Conservation (phyloP, 495 filamentous ascomycete species). For the Daldinia grandis region DNA sequence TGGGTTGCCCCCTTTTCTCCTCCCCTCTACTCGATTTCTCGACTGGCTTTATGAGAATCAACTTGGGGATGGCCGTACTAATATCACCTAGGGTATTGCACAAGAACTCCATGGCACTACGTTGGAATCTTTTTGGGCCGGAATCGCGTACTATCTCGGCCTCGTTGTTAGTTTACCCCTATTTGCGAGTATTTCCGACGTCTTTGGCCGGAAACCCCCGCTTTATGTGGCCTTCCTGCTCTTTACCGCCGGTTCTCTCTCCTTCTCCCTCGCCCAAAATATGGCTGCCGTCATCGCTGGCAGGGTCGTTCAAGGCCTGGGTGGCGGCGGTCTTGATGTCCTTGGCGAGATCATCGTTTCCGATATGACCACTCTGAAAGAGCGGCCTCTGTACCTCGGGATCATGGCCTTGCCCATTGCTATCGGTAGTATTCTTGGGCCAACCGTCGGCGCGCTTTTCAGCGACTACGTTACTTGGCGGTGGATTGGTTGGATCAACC, state of each 20-base stretch:
- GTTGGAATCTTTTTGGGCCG: conserved; percentile 68
- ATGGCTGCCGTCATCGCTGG: conserved; percentile 75
- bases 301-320: conserved; percentile 77
- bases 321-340: conserved; percentile 78
- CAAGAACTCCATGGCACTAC: conserved; percentile 59
- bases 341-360: conserved; percentile 78
- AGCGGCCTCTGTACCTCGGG: conserved; percentile 51
- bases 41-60: neutral
- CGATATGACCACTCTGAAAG: conserved; percentile 58
- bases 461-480: conserved; percentile 49
- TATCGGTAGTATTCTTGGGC: conserved; percentile 47
- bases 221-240: conserved; percentile 71
- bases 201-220: conserved; percentile 79
- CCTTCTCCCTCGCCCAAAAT: conserved; percentile 69
- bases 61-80: neutral
- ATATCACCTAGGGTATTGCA: conserved; percentile 49
- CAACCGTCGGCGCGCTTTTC: conserved; percentile 50
- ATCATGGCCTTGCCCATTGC: conserved; percentile 49
- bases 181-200: conserved; percentile 64
- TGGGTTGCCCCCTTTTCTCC: neutral
- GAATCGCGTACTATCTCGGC: conserved; percentile 62
- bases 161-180: conserved; percentile 58
- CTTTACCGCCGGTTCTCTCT: conserved; percentile 67
- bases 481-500: conserved; percentile 57
- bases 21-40: neutral